These are phyloP conservation scores for Meredithiella fracta DNA, from an alignment of 2,329 filamentous ascomycete genomes.

Conservation along the genomic window DNA sequence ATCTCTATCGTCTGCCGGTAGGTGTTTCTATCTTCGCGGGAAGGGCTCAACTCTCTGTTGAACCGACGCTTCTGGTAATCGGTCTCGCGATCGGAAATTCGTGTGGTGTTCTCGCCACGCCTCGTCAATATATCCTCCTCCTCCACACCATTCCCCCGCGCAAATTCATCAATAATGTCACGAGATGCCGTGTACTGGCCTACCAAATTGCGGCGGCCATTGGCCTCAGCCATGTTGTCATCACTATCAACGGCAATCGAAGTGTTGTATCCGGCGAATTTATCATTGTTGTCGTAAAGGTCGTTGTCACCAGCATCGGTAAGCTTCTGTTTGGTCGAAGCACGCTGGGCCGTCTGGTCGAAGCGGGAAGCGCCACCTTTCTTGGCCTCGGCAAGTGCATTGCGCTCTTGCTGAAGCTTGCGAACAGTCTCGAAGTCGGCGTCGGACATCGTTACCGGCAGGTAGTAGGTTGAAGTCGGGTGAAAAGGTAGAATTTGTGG, in stretches of 20 bases:
- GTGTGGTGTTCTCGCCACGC: constrained; percentile 68
- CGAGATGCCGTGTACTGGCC: constrained; percentile 92
- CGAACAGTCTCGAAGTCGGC: constrained; percentile 78
- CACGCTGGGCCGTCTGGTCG: constrained; percentile 63
- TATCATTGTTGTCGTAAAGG: constrained; percentile 70
- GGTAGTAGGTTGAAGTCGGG: neutral
- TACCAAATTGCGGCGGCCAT: constrained; percentile 61
- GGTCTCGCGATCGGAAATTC: constrained; percentile 84
- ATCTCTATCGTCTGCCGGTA: constrained; percentile 86
- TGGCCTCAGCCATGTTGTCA: constrained; percentile 57
- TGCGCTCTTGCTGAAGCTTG: constrained; percentile 84
- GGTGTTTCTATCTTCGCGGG: constrained; percentile 60
- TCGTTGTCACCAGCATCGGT: constrained; percentile 78
- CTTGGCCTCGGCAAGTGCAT: constrained; percentile 59
- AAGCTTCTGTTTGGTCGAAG: constrained; percentile 77
- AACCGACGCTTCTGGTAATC: constrained; percentile 96
- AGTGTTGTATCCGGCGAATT: constrained; percentile 79
- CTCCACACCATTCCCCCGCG: constrained; percentile 67
- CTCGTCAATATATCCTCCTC: constrained; percentile 81
- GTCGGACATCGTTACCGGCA: constrained; percentile 42
- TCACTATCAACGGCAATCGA: constrained; percentile 68
- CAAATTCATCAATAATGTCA: constrained; percentile 87
- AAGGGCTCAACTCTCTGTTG: constrained; percentile 72
- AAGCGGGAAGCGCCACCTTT: constrained; percentile 61
- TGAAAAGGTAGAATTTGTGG: neutral